Conservation (phyloP, 495 filamentous ascomycete genomes). For the Hypoxylon trugodes region DNA sequence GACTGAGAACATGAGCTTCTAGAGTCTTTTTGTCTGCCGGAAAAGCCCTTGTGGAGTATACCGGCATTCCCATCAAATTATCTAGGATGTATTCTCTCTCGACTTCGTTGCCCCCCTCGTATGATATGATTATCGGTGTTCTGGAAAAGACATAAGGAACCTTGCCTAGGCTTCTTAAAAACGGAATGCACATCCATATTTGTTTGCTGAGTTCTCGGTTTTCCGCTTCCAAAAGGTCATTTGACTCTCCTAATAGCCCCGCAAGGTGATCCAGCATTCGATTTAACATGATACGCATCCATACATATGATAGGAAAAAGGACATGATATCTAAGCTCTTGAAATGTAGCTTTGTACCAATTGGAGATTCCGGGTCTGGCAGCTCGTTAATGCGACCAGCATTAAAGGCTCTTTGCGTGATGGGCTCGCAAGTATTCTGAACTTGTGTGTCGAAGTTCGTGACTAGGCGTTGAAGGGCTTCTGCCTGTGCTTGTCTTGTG, state of each 20-base stretch:
- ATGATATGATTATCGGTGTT: slow-evolving; percentile 8
- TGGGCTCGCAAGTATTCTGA: slow-evolving; percentile 1
- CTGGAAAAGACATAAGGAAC: not conserved
- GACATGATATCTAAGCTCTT: slow-evolving; percentile 11
- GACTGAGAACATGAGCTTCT: slow-evolving; percentile 6
- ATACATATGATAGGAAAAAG: slow-evolving; percentile 16
- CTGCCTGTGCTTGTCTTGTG: slow-evolving; percentile 1
- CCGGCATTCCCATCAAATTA: not conserved
- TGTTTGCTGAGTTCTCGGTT: slow-evolving; percentile 2
- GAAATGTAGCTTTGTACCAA: slow-evolving; percentile 25
- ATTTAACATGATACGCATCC: slow-evolving; percentile 21
- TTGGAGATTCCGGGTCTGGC: not conserved
- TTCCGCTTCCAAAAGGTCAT: slow-evolving; percentile 8
- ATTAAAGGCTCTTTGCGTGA: not conserved
- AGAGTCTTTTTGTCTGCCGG: not conserved
- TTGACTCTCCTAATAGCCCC: not conserved
- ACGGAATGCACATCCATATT: slow-evolving; percentile 30
- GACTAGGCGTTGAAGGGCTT: slow-evolving; percentile 1
- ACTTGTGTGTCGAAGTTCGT: not conserved
- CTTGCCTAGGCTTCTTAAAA: slow-evolving; percentile 6
- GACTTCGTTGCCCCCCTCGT: slow-evolving; percentile 15
- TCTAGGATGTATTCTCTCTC: slow-evolving; percentile 28
- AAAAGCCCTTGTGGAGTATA: slow-evolving; percentile 14
- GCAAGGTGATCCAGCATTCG: slow-evolving; percentile 6
- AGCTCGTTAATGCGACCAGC: slow-evolving; percentile 2